Conservation (phyloP, 371 early-diverging fungal genomes). For the Mortierella sp. region DNA sequence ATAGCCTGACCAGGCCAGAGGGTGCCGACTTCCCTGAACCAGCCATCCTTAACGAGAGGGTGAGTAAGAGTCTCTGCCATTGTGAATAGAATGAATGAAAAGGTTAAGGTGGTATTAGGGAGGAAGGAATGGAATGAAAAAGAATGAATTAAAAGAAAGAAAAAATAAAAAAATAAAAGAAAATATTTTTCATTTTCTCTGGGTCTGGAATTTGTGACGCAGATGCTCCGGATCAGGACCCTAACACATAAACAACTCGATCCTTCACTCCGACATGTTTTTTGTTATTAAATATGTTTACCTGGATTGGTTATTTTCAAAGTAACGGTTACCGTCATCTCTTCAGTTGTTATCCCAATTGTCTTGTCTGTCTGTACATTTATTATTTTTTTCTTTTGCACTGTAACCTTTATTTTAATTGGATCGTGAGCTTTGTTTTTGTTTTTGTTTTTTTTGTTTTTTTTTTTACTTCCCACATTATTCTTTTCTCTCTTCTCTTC, state of each 20-base stretch:
- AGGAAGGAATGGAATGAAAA: conserved; percentile 8
- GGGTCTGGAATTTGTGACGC: not conserved
- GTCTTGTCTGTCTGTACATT: not conserved
- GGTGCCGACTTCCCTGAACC: conserved; percentile 94
- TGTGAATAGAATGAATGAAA: conserved; percentile 14
- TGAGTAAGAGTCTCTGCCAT: conserved; percentile 73
- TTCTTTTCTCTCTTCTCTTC: not conserved
- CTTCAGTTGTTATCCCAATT: no score
- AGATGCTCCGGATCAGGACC: not conserved
- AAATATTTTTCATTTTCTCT: not conserved
- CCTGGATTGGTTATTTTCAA: no score
- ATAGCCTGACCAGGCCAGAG: conserved; percentile 99
- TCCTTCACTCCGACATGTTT: no score
- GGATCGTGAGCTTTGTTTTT: not conserved
- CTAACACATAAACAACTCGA: not conserved
- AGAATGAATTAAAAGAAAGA: not conserved
- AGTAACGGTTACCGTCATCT: no score
- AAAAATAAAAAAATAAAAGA: conserved; percentile 3
- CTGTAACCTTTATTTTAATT: no score
- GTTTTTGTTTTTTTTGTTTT: not conserved
- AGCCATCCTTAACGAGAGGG: conserved; percentile 92
- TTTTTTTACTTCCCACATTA: not conserved
- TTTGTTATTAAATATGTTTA: no score
- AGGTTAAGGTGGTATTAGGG: not conserved
- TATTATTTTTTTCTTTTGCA: not conserved